A percentile compares a stretch with the other conserved stretches of the same genome.
Evolutionary conservation across 2,329 filamentous ascomycete genomes (phyloP).

Genomic region (Fusarium sp.): DNA sequence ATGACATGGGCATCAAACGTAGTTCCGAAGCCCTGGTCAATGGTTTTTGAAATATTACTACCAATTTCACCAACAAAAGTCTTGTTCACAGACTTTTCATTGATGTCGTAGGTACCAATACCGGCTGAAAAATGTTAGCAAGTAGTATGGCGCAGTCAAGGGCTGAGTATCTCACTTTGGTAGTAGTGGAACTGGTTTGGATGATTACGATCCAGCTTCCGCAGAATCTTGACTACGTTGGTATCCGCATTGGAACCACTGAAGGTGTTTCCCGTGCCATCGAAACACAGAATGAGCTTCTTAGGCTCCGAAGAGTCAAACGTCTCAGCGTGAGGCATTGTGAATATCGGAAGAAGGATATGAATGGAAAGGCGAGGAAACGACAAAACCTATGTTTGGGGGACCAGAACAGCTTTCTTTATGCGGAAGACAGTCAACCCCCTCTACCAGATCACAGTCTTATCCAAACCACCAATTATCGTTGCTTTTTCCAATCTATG

Average conservation of each 20-base stretch:
- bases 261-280: constrained; percentile 62
- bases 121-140: constrained; percentile 49
- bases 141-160: no score
- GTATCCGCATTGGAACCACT: constrained; percentile 62
- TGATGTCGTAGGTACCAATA: constrained; percentile 62
- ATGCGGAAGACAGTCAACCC: constrained; percentile 7
- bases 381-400: neutral
- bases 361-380: neutral
- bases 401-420: constrained; percentile 25
- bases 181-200: constrained; percentile 63
- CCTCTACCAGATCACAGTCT: neutral
- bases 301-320: constrained; percentile 43
- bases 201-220: constrained; percentile 59
- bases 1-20: constrained; percentile 65
- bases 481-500: neutral
- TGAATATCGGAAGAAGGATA: neutral
- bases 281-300: constrained; percentile 62
- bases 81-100: constrained; percentile 57
- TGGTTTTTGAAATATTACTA: constrained; percentile 53
- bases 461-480: neutral
- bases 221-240: constrained; percentile 65
- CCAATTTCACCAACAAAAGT: constrained; percentile 49
- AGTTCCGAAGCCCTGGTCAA: constrained; percentile 59
- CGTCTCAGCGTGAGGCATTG: constrained; percentile 35
- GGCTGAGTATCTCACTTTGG: constrained; percentile 51